Evolutionary conservation across 208 protist species (phyloP).

Genomic region (Naegleria fowleri): DNA sequence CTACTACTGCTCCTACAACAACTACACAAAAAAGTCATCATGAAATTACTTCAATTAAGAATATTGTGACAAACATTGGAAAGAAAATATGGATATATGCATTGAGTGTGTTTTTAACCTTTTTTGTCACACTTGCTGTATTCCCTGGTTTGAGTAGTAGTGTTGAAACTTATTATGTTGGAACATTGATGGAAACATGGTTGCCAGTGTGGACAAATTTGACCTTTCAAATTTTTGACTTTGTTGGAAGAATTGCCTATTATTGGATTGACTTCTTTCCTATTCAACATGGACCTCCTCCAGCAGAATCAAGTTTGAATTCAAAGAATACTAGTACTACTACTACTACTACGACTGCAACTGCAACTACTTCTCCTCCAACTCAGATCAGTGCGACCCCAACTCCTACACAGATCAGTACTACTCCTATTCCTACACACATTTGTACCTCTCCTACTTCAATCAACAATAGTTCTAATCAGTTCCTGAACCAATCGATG

Average conservation of each 20-base stretch:
- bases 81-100: not conserved
- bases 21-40: not conserved
- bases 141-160: constrained; percentile 5
- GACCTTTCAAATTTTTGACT: not conserved
- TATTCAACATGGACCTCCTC: too few species aligned
- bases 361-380: too few species aligned
- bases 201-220: not conserved
- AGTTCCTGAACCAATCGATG: too few species aligned
- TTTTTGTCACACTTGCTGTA: not conserved
- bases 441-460: too few species aligned
- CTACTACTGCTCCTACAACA: not conserved
- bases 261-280: not conserved
- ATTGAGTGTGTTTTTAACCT: not conserved
- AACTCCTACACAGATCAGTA: too few species aligned
- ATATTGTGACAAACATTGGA: not conserved
- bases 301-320: too few species aligned
- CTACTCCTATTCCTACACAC: too few species aligned
- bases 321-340: too few species aligned
- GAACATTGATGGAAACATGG: not conserved
- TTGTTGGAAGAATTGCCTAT: not conserved
- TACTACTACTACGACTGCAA: too few species aligned
- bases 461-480: too few species aligned
- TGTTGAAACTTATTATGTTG: not conserved
- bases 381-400: too few species aligned
- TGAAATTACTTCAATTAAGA: not conserved